Evolutionary conservation across 208 protist species (phyloP).

Genomic region (Acanthamoeba castellanii): DNA sequence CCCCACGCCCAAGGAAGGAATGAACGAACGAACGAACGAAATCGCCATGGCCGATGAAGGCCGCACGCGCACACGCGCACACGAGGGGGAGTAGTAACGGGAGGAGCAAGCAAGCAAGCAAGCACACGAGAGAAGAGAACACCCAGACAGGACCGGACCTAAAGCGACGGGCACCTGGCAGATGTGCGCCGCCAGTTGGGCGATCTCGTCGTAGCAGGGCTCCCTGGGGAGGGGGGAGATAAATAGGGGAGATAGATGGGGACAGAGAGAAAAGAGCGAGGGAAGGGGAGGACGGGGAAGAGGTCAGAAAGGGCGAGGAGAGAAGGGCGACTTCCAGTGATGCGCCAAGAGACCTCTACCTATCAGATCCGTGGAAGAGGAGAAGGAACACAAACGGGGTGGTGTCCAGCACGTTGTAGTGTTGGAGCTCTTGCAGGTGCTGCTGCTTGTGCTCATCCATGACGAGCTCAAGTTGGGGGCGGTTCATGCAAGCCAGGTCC

Average conservation of each 20-base stretch:
- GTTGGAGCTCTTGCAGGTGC: not conserved
- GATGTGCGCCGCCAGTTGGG: not conserved
- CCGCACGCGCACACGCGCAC: not conserved
- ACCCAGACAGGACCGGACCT: not conserved
- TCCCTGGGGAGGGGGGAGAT: not conserved
- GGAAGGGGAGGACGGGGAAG: not conserved
- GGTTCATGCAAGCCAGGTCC: not conserved
- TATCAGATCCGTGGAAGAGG: too few relatives aligned
- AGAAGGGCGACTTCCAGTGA: too few relatives aligned
- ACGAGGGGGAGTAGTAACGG: not conserved
- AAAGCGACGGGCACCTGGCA: conserved; percentile 21
- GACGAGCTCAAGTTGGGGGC: not conserved
- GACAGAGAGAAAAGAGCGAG: too few relatives aligned
- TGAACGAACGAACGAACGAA: too few relatives aligned
- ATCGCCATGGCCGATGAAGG: not conserved
- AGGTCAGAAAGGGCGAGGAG: not conserved
- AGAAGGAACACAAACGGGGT: not conserved
- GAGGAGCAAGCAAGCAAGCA: not conserved
- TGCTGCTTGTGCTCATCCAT: not conserved
- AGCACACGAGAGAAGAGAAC: not conserved
- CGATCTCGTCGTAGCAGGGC: conserved; percentile 13
- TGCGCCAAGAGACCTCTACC: too few relatives aligned
- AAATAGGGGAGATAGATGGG: too few relatives aligned
- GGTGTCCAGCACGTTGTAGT: not conserved
- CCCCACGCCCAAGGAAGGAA: too few relatives aligned